These are phyloP conservation scores for Aechmea fasciata DNA, from an alignment of 176 grass and related monocot species.

Conservation along the genomic window DNA sequence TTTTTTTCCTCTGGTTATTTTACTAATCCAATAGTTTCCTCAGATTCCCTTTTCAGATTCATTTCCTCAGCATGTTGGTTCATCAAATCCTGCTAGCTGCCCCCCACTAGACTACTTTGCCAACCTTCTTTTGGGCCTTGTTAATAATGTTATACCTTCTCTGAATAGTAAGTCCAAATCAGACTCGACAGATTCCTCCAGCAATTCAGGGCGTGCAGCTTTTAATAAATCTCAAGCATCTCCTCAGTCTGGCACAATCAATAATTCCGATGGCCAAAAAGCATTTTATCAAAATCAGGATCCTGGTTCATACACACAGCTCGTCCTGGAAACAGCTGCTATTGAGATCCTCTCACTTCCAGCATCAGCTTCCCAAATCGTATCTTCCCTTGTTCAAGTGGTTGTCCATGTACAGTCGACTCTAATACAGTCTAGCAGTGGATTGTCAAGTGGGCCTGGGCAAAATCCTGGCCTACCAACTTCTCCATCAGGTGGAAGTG, in stretches of 20 bases:
- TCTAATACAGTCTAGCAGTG: conserved; percentile 69
- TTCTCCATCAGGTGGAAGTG: conserved; percentile 55
- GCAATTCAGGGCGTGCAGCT: conserved; percentile 23
- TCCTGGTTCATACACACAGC: conserved; percentile 92
- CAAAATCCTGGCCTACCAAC: conserved; percentile 71
- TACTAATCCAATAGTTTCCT: conserved; percentile 7
- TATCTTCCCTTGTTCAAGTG: conserved; percentile 84
- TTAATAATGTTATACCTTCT: conserved; percentile 95
- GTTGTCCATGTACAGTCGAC: conserved; percentile 77
- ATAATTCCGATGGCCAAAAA: conserved; percentile 54
- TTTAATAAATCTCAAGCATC: conserved; percentile 48
- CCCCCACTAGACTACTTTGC: conserved; percentile 90
- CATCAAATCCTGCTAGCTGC: conserved; percentile 46
- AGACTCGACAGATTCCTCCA: conserved; percentile 42
- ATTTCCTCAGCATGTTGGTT: conserved; percentile 57
- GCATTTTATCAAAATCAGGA: conserved; percentile 99
- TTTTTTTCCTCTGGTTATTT: neutral
- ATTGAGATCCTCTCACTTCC: conserved; percentile 95
- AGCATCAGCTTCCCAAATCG: conserved; percentile 59
- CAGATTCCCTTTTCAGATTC: conserved; percentile 87
- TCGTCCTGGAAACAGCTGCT: conserved; percentile 92
- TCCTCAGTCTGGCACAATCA: conserved; percentile 46
- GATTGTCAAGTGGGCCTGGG: conserved; percentile 41
- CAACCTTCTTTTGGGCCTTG: conserved; percentile 82
- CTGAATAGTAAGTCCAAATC: conserved; percentile 78